Percentiles rank a stretch among this genome's conserved stretches.
Evolutionary conservation across 176 grass and related monocot genomes (phyloP).

Genomic region (Chrysopogon serrulatus): DNA sequence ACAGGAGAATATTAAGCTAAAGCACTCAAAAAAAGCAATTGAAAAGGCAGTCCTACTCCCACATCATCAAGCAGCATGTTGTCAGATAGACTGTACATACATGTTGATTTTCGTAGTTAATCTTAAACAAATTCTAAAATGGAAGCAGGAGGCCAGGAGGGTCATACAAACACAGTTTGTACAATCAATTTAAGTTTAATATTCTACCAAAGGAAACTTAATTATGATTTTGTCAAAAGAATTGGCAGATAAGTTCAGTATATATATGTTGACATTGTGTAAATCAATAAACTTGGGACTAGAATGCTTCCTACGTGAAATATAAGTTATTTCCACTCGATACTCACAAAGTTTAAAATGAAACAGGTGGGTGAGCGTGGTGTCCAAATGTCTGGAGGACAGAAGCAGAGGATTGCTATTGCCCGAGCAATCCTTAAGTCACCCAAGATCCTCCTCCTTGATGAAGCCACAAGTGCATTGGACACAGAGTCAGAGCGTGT

Average conservation of each 20-base stretch:
- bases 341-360: background rate
- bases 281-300: background rate
- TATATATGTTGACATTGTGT: background rate
- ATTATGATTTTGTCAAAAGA: conserved; percentile 6
- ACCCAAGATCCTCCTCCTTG: conserved; percentile 91
- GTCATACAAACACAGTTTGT: background rate
- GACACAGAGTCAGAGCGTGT: conserved; percentile 81
- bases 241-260: background rate
- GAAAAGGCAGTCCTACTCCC: background rate
- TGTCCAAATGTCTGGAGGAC: conserved; percentile 94
- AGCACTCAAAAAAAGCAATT: background rate
- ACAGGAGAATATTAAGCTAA: background rate
- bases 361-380: conserved; percentile 89
- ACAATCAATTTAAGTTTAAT: background rate
- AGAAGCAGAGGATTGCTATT: conserved; percentile 98
- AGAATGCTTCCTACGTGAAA: background rate
- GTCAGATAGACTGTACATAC: conserved; percentile 1
- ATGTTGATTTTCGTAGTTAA: conserved; percentile 9
- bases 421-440: conserved; percentile 92
- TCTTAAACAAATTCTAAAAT: background rate
- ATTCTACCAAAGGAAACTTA: background rate
- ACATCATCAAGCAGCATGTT: background rate
- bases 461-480: conserved; percentile 89
- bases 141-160: background rate
- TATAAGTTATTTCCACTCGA: background rate